These are phyloP conservation scores for Mrakia frigida DNA, from an alignment of 768 basidiomycete species.

Conservation along the genomic window DNA sequence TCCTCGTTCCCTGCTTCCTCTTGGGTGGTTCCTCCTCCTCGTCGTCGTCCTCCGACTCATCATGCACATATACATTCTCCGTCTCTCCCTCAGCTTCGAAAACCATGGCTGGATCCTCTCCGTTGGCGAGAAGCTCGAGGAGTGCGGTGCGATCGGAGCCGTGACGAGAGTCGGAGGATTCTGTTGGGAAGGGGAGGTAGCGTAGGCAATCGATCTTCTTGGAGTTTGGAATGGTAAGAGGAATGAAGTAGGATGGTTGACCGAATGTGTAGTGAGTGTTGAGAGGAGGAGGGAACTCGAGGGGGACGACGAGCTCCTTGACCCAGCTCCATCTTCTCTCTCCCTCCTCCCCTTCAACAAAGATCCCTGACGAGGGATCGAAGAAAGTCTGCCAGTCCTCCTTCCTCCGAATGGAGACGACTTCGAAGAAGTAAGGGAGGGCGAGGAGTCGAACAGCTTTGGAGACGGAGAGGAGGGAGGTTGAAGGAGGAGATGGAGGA, in stretches of 20 bases:
- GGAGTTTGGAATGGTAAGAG: neutral
- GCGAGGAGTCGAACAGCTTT: neutral
- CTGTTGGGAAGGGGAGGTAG: neutral
- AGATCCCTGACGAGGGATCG: no score
- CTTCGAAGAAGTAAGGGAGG: neutral
- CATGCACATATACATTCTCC: neutral
- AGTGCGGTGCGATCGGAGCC: neutral
- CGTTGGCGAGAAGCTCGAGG: neutral
- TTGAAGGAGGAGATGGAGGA: neutral
- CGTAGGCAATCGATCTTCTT: neutral
- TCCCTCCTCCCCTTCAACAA: neutral
- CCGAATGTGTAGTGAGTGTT: neutral
- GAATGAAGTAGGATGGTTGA: neutral
- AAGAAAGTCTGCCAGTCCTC: no score
- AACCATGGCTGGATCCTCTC: neutral
- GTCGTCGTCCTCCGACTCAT: neutral
- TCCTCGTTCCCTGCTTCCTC: no score
- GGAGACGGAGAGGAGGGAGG: slow-evolving; percentile 1
- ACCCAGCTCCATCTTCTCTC: neutral
- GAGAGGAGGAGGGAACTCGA: neutral
- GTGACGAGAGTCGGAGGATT: neutral
- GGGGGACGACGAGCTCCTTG: neutral
- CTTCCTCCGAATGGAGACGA: neutral
- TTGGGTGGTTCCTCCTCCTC: neutral
- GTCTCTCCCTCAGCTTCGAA: neutral